Base-by-base conservation (phyloP, 495 filamentous ascomycete species). In the Penicillium ucsense region DNA sequence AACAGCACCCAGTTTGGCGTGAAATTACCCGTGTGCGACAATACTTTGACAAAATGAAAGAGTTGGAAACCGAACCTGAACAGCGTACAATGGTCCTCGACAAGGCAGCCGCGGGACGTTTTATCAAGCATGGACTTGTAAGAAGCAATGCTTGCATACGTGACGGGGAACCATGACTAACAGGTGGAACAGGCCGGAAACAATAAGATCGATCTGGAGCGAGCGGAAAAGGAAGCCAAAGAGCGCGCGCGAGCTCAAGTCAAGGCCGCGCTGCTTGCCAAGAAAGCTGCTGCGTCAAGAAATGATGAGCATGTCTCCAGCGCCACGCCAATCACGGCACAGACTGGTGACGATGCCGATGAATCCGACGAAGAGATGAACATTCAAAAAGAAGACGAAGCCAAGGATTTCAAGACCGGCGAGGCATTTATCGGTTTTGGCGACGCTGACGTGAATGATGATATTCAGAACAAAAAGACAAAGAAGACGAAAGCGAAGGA, bases 11-110 rank as follows among this genome's bases (percentile, higher is more conserved):
- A 28, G 78, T 97, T 46, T 91, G 86, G 66, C 71, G 70, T 40
- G 92, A 98, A 70, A 73, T 98, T 45, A 81, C 78, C 4, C 79
- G 92, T 41, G 83, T 96, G 43, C 87, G 79, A 61, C 84, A 89
- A 62, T 96, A 96, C 65, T 89, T 94, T 58, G 80, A 80, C n/a
- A 98, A 97, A 70, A 89, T 96, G 56, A 85, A 94, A 60, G 65
- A 60, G 32, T 66, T 78, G 43, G 79, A 86, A 59, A 65, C 53
- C 1, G 67, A 65, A 31, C 67, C 78, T 0, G 72, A 74, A 38
- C 71, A 74, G 44, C 74, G 78, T 49, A 74, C 76, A 27, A 67
- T 79, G 57, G 78, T 64, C 5, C 68, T 98, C 27, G 85, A 98
- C 56, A 94, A 86, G 55, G 74, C 76, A 46, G 92, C 88, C 30